Percentiles rank a stretch among this genome's conserved stretches.
Conservation (phyloP, 1,284 basidiomycete genomes). For the Entoloma clypeatum region DNA sequence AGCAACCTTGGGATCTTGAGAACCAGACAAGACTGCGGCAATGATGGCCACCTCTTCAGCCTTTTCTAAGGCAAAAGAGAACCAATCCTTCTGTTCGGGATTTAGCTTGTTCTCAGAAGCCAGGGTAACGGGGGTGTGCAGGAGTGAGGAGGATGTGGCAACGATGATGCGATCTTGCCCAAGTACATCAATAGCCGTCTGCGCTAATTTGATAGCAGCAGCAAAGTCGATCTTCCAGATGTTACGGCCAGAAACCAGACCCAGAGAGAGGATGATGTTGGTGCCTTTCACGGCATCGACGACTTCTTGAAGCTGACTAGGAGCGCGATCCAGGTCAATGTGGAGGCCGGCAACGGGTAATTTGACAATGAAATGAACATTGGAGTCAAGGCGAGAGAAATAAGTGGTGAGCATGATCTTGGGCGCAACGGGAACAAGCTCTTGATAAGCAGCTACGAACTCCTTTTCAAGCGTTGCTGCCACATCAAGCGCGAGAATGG, state of each 20-base stretch:
- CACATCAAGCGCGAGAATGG: conserved; percentile 90
- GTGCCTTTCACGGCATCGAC: conserved; percentile 83
- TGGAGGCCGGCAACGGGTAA: conserved; percentile 94
- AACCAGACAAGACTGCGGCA: conserved; percentile 79
- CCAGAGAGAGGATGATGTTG: conserved; percentile 84
- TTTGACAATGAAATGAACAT: conserved; percentile 87
- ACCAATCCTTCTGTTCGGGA: conserved; percentile 93
- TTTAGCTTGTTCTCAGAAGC: conserved; percentile 92
- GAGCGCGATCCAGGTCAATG: conserved; percentile 94
- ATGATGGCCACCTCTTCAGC: conserved; percentile 87
- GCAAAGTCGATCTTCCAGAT: conserved; percentile 99
- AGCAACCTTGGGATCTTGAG: conserved; percentile 69
- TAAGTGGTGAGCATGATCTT: conserved; percentile 95
- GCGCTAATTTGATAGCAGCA: conserved; percentile 77
- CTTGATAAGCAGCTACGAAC: conserved; percentile 80
- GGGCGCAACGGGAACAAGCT: conserved; percentile 80
- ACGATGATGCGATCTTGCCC: conserved; percentile 88
- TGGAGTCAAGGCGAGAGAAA: conserved; percentile 95
- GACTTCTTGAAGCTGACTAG: conserved; percentile 85
- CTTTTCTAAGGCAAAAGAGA: conserved; percentile 99
- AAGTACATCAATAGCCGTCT: conserved; percentile 82
- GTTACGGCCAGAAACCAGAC: conserved; percentile 97
- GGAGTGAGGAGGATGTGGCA: conserved; percentile 95
- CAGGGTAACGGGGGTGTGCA: conserved; percentile 97
- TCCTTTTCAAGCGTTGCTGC: conserved; percentile 80